Conservation (phyloP, 495 filamentous ascomycete species). For the Penicillium bialowiezense region DNA sequence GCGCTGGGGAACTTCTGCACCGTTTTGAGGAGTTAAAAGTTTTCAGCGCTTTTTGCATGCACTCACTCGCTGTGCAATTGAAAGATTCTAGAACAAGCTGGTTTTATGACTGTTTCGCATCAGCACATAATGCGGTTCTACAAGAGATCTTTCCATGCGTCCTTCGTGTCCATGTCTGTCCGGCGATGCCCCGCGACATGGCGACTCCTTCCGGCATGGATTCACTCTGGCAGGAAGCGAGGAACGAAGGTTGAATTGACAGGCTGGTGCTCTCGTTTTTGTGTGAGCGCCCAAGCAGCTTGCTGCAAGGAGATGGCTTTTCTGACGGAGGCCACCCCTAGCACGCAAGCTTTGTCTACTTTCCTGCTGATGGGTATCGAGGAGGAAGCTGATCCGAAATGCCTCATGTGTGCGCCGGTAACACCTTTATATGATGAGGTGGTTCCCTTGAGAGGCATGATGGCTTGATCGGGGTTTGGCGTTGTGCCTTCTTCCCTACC, state of each 20-base stretch:
- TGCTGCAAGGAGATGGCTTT: neutral
- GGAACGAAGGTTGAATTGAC: conserved; percentile 3
- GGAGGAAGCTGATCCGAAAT: conserved; percentile 7
- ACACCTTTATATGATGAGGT: neutral
- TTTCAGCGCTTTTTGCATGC: conserved; percentile 36
- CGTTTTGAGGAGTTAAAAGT: conserved; percentile 28
- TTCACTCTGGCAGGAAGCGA: conserved; percentile 1
- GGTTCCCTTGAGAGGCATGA: neutral
- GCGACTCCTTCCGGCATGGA: neutral
- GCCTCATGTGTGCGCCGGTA: neutral
- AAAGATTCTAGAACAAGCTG: conserved; percentile 23
- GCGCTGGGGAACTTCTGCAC: conserved; percentile 37
- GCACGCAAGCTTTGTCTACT: conserved; percentile 3
- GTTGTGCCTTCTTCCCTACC: conserved; percentile 1
- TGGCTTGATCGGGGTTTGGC: neutral
- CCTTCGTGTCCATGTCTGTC: conserved; percentile 17
- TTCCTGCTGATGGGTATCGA: conserved; percentile 3
- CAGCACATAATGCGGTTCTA: conserved; percentile 28
- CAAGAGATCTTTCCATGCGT: conserved; percentile 7
- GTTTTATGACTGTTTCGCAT: conserved; percentile 38
- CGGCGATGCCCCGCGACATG: conserved; percentile 21
- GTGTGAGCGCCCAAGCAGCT: conserved; percentile 1
- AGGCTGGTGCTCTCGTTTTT: neutral
- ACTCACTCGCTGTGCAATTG: conserved; percentile 47
- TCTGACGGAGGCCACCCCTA: conserved; percentile 5